Percentiles rank a stretch among this genome's conserved stretches.
These are phyloP conservation scores for Lipomyces spencermartinsiae DNA, from an alignment of 805 yeast species.

Conservation along the genomic window DNA sequence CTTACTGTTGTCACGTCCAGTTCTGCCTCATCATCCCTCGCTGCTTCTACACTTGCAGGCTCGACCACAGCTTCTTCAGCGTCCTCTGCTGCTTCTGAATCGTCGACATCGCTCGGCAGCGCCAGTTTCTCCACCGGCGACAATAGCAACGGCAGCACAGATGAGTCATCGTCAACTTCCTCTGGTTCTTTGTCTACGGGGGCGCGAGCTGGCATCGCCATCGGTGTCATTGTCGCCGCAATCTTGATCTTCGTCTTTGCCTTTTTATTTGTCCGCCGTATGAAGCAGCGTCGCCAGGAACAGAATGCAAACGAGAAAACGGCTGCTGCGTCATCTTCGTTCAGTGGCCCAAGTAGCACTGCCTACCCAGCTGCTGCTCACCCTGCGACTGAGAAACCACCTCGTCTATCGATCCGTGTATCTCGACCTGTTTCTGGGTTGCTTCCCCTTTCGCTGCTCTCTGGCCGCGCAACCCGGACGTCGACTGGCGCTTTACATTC, in stretches of 20 bases:
- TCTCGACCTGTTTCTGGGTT: conserved; percentile 33
- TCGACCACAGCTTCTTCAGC: conserved; percentile 13
- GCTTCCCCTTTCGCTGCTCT: conserved; percentile 35
- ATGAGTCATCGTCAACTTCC: conserved; percentile 73
- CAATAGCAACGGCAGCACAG: neutral
- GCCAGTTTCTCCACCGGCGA: conserved; percentile 8
- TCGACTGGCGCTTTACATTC: conserved; percentile 27
- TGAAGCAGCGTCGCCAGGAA: conserved; percentile 15
- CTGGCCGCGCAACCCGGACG: conserved; percentile 33
- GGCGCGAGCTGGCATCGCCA: conserved; percentile 36
- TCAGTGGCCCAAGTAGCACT: neutral
- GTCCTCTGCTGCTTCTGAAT: conserved; percentile 5
- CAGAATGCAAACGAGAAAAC: conserved; percentile 13
- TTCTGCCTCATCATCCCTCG: conserved; percentile 1
- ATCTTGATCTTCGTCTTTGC: conserved; percentile 21
- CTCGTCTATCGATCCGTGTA: conserved; percentile 36
- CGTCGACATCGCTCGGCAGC: conserved; percentile 9
- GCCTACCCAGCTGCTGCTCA: conserved; percentile 22
- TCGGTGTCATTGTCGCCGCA: conserved; percentile 32
- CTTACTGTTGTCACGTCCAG: neutral
- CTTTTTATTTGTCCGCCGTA: conserved; percentile 31
- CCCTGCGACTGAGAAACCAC: conserved; percentile 17
- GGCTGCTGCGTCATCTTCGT: neutral
- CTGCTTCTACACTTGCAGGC: conserved; percentile 6
- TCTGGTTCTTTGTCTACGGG: conserved; percentile 31